Percentiles rank a stretch among this genome's conserved stretches.
These are phyloP conservation scores for Tulasnella sp. DNA, from an alignment of 768 basidiomycete species.

Conservation along the genomic window DNA sequence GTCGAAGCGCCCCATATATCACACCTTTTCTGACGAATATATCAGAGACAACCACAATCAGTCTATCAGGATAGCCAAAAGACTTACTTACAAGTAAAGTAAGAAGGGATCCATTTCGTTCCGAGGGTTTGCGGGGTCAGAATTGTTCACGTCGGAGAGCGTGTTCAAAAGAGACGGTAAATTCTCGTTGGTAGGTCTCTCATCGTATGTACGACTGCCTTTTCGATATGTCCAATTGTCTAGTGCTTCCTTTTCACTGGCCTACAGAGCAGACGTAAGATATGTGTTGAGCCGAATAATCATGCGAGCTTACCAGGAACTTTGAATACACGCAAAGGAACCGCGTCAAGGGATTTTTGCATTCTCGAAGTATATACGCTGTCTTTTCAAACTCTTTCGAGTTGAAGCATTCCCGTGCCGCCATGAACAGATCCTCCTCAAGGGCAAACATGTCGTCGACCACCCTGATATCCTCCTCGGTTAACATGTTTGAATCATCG, in stretches of 20 bases:
- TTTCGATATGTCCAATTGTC: constrained; percentile 62
- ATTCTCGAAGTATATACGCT: constrained; percentile 48
- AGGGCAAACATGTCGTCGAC: constrained; percentile 23
- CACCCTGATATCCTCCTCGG: constrained; percentile 20
- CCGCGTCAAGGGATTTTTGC: constrained; percentile 55
- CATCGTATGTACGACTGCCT: constrained; percentile 23
- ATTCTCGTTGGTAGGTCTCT: constrained; percentile 44
- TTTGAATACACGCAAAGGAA: constrained; percentile 73
- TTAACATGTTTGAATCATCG: constrained; percentile 17
- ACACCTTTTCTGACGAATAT: constrained; percentile 54
- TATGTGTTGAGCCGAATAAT: not conserved
- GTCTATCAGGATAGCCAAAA: not conserved
- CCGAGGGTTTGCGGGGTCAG: not conserved
- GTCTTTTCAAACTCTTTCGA: constrained; percentile 69
- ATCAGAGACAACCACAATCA: constrained; percentile 1
- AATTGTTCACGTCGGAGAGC: constrained; percentile 36
- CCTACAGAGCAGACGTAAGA: constrained; percentile 32
- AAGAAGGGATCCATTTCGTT: constrained; percentile 57
- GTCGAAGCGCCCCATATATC: constrained; percentile 64
- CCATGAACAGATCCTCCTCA: constrained; percentile 61
- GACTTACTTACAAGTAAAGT: constrained; percentile 57
- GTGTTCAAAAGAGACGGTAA: constrained; percentile 47
- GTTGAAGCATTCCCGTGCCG: constrained; percentile 64
- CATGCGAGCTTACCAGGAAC: constrained; percentile 57
- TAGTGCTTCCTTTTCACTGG: constrained; percentile 69